Base-by-base conservation (phyloP, 163 green algal species). In the Scenedesmus sp. region DNA sequence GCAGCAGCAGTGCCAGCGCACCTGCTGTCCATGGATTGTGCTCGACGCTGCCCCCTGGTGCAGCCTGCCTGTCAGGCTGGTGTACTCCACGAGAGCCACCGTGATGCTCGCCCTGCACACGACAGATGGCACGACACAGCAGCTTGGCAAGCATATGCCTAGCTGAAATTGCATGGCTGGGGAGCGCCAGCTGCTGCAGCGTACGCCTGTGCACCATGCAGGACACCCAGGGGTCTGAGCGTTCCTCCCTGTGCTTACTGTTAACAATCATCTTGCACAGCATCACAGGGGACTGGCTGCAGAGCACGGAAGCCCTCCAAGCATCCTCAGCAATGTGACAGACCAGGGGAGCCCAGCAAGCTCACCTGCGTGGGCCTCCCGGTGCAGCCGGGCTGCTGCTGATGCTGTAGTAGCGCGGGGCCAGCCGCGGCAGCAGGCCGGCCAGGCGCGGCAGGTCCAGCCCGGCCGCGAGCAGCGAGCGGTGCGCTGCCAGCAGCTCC, bases 381-480 rank as follows among this genome's bases (percentile, higher is more conserved):
- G 12, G 24, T 72, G 61, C 90, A 59, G 15, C 91, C 86, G 84
- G 93, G 9, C 96, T 97, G 43, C 96, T 98, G n/a, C 94, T 97
- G 90, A 99, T 99, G 88, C 95, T 98, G 95, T 99, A 99, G 94
- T 97, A 99, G 88, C 97, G 82, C 0, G 86, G 95, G 1, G 96
- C 95, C 70, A 91, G 51, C 22, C 86, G 76, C 2, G 86, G 86
- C 73, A 91, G 86, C 53, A 81, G 53, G 51, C n/a, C 26, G 10
- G 37, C 40, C 3, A 91, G 76, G 33, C n/a, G 35, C 4, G 68
- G 30, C 68, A 90, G 78, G 72, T 90, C 85, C 15, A 90, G 68
- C 26, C 30, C 44, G 6, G 73, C 15, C 13, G 44, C n/a, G 5
- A 81, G 86, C 86, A 86, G 85, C 10, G 73, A 86, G 46, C 76